Conservation (phyloP, 2,329 filamentous ascomycete species). For the Cryphonectria radicalis region DNA sequence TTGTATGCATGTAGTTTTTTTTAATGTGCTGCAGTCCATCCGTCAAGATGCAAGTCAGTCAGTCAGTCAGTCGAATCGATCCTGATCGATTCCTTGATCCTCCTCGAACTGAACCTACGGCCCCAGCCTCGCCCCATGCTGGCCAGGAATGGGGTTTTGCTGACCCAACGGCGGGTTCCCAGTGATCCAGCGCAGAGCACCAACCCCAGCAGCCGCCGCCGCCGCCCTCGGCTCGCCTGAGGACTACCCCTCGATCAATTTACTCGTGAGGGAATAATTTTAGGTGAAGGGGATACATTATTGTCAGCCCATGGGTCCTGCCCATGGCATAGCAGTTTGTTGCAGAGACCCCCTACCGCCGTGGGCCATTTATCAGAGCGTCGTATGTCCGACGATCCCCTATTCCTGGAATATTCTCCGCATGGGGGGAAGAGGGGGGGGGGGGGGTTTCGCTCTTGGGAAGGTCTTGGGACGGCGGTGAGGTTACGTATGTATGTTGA, state of each 20-base stretch:
- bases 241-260: slow-evolving; percentile 9
- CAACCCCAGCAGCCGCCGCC: neutral
- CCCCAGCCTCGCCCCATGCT: neutral
- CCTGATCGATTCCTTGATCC: neutral
- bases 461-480: slow-evolving; percentile 7
- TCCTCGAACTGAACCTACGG: neutral
- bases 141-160: neutral
- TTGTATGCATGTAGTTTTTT: neutral
- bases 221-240: neutral
- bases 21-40: neutral
- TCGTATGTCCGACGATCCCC: slow-evolving; percentile 7
- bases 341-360: neutral
- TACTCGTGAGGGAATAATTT: slow-evolving; percentile 6
- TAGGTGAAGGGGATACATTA: neutral
- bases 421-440: too few species aligned
- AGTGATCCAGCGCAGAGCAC: neutral
- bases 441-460: neutral
- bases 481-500: slow-evolving; percentile 1
- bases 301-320: slow-evolving; percentile 13
- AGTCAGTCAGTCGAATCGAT: neutral
- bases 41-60: neutral
- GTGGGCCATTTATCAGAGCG: neutral
- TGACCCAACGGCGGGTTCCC: neutral
- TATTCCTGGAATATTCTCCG: slow-evolving; percentile 8
- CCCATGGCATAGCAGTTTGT: neutral